Evolutionary conservation across 2,329 filamentous ascomycete species (phyloP).

Genomic region (Diaporthe nobilis): DNA sequence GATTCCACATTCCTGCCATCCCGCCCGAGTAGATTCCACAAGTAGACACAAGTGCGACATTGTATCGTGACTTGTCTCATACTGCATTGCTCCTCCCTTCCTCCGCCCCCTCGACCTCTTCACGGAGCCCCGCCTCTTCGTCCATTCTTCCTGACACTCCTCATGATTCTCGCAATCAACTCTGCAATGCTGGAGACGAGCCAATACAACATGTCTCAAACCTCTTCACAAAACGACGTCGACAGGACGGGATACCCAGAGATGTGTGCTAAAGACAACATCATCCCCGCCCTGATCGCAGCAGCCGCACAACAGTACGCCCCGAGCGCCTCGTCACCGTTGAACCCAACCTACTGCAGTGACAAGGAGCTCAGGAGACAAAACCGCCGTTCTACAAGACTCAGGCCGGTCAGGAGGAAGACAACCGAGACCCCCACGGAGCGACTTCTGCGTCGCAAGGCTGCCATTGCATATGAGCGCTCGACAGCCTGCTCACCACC

Average conservation of each 20-base stretch:
- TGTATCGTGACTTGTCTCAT: slow-evolving; percentile 36
- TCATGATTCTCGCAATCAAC: slow-evolving; percentile 9
- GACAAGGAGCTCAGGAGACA: slow-evolving; percentile 32
- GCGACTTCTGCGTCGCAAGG: slow-evolving; percentile 39
- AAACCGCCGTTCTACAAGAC: slow-evolving; percentile 28
- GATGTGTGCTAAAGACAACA: slow-evolving; percentile 29
- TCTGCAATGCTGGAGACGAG: slow-evolving; percentile 15
- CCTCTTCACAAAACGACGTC: not conserved
- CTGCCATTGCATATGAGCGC: slow-evolving; percentile 37
- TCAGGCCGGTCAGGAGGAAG: slow-evolving; percentile 36
- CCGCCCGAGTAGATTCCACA: slow-evolving; percentile 15
- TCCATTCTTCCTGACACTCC: not conserved
- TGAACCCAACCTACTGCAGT: slow-evolving; percentile 37
- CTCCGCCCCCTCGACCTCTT: slow-evolving; percentile 21
- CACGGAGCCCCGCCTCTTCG: not conserved
- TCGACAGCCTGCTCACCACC: slow-evolving; percentile 9
- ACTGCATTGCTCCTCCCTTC: slow-evolving; percentile 31
- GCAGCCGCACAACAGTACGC: slow-evolving; percentile 40
- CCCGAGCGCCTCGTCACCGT: slow-evolving; percentile 38
- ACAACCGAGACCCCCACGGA: slow-evolving; percentile 36
- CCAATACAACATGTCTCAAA: slow-evolving; percentile 36
- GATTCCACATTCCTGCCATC: slow-evolving; percentile 32
- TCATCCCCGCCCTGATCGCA: slow-evolving; percentile 35
- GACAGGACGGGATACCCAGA: slow-evolving; percentile 10
- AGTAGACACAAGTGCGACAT: slow-evolving; percentile 33